Base-by-base conservation (phyloP, 2,329 filamentous ascomycete genomes). In the Penicillium glabrum region DNA sequence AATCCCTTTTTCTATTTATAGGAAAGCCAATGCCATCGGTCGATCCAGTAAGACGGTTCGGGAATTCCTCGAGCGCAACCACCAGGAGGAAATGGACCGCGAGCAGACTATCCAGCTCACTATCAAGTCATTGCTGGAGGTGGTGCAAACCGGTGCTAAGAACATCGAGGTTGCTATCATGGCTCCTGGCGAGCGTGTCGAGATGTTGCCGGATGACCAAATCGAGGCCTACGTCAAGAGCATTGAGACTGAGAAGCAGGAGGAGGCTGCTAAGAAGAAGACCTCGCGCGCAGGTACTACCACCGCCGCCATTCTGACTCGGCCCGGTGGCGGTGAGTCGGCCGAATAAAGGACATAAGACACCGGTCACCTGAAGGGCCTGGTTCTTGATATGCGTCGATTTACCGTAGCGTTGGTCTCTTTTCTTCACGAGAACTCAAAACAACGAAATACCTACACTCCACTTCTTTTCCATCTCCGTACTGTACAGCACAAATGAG, bases 121-220 rank as follows among this genome's bases (percentile, higher is more conserved):
- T 8, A 96, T 99, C 82, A 99, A 99, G 83, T 99, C 95, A 39
- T 85, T 99, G 63, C 82, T 99, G 59, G 95, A 99, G 78, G 95
- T 99, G 53, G 95, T 99, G 61, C 95, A 99, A 80, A 99, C 95
- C 3, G 95, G 95, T 62, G 95, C 95, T 52, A 99, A 99, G 87
- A 99, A 99, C 79, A 99, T 99, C 71, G 95, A 99, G 81, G 98
- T 99, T 71, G 95, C 96, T 57, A 88, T 99, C 72, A 97, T 98
- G 92, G 90, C 91, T 8, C 93, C 95, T 7, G 93, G 91, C 51
- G 92, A 96, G 82, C 77, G 84, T 16, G 86, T 99, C 62, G 93
- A 98, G 82, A 93, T 96, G 87, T 84, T 99, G 67, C 91, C 92
- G 2, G 89, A 93, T 31, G 93, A 98, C 76, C 91, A 96, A 71